Evolutionary conservation across 768 basidiomycete genomes (phyloP).

Genomic region (Pleurotus salmoneostramineus): DNA sequence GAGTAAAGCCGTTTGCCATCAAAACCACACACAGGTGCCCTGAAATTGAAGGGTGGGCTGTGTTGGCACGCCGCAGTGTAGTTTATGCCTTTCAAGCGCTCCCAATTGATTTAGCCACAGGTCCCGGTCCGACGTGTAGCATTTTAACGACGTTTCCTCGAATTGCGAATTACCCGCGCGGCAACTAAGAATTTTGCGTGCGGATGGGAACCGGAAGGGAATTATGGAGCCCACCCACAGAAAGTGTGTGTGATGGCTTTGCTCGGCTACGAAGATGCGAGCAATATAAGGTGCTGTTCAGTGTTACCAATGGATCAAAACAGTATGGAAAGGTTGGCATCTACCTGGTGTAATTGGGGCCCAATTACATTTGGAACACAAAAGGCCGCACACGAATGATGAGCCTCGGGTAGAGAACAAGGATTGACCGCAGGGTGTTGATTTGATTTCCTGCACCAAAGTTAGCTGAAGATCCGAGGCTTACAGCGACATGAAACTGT

Average conservation of each 20-base stretch:
- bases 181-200: background rate
- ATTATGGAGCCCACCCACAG: no score
- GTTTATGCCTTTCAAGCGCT: background rate
- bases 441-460: background rate
- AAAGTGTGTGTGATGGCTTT: no score
- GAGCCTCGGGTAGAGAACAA: conserved; percentile 1
- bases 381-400: background rate
- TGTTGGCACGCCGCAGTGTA: background rate
- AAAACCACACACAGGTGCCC: background rate
- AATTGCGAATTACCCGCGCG: background rate
- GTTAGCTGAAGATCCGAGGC: background rate
- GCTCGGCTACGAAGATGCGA: no score
- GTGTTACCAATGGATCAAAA: conserved; percentile 3
- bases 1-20: conserved; percentile 2
- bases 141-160: background rate
- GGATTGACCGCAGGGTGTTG: conserved; percentile 2
- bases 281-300: background rate
- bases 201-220: no score
- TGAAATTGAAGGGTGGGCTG: conserved; percentile 1
- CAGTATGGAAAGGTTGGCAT: no score
- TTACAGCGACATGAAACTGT: background rate
- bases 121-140: background rate
- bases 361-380: no score
- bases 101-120: background rate
- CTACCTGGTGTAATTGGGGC: no score